Conservation (phyloP, 192 early-diverging fungal species). For the Coemansia sp. region DNA sequence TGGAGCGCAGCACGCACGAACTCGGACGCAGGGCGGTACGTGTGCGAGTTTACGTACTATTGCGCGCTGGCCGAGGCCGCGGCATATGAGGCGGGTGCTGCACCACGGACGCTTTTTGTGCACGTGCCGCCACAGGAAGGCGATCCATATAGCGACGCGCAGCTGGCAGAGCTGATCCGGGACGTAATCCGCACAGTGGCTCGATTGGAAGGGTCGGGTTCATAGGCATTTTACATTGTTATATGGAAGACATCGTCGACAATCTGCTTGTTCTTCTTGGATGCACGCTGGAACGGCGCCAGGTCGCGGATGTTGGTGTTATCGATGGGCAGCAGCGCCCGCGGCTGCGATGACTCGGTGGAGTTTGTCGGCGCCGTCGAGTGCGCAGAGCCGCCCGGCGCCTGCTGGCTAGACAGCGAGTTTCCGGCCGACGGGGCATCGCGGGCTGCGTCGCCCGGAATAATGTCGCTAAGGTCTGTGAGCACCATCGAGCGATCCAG, state of each 20-base stretch:
- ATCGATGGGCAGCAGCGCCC: conserved; percentile 47
- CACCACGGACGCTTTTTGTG: conserved; percentile 43
- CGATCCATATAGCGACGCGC: conserved; percentile 25
- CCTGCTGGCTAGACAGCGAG: conserved; percentile 31
- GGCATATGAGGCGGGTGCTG: conserved; percentile 6
- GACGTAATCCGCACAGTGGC: conserved; percentile 15
- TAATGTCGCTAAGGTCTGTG: conserved; percentile 46
- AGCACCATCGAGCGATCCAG: conserved; percentile 46
- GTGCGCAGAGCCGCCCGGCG: conserved; percentile 23
- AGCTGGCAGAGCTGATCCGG: conserved; percentile 31
- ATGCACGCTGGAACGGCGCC: conserved; percentile 47
- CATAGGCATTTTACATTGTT: background rate
- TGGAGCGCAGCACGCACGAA: conserved; percentile 35
- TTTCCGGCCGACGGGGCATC: conserved; percentile 35
- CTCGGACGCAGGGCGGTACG: conserved; percentile 51
- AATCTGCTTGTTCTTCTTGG: conserved; percentile 46
- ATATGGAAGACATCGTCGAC: conserved; percentile 32
- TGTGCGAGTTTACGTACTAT: conserved; percentile 60
- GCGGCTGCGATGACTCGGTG: conserved; percentile 41
- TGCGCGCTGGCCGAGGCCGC: conserved; percentile 40
- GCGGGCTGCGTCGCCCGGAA: conserved; percentile 26
- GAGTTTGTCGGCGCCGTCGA: conserved; percentile 38
- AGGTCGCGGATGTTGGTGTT: conserved; percentile 42
- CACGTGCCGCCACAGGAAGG: conserved; percentile 38
- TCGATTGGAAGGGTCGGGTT: background rate